Percentiles rank a stretch among this genome's conserved stretches.
phyloP scores from a whole-genome alignment of 2,329 filamentous ascomycete genomes.

The Sporothrix curviconia region DNA sequence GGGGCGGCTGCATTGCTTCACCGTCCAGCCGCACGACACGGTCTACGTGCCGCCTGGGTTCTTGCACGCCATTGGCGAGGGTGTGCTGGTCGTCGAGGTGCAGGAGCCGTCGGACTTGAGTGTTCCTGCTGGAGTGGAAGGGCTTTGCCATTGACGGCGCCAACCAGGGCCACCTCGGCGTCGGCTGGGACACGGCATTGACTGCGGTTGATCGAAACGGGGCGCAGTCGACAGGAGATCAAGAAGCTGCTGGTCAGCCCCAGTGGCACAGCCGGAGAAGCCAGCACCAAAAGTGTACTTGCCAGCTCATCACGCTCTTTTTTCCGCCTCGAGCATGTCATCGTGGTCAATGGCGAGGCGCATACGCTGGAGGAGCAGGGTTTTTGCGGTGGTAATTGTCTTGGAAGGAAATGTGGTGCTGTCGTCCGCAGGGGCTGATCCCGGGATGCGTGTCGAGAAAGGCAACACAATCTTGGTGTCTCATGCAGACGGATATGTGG shows the following conservation, averaged over 20 bases:
- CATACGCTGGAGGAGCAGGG: background rate
- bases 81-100: conserved; percentile 2
- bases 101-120: conserved; percentile 2
- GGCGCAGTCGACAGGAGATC: background rate
- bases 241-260: background rate
- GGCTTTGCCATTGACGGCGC: background rate
- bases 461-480: too few species aligned
- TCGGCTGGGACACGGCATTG: background rate
- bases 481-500: too few species aligned
- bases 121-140: background rate
- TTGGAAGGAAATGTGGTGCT: background rate
- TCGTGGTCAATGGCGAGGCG: background rate
- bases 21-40: background rate
- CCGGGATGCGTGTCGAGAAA: too few species aligned
- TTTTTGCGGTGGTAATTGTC: background rate
- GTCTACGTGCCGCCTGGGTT: conserved; percentile 6
- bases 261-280: background rate
- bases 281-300: background rate
- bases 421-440: background rate
- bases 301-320: too few species aligned
- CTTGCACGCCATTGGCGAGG: conserved; percentile 4
- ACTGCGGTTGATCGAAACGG: background rate
- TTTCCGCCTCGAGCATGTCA: background rate
- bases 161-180: background rate
- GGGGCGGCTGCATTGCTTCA: background rate